phyloP scores from a whole-genome alignment of 768 basidiomycete genomes.

The Suillus clintonianus region DNA sequence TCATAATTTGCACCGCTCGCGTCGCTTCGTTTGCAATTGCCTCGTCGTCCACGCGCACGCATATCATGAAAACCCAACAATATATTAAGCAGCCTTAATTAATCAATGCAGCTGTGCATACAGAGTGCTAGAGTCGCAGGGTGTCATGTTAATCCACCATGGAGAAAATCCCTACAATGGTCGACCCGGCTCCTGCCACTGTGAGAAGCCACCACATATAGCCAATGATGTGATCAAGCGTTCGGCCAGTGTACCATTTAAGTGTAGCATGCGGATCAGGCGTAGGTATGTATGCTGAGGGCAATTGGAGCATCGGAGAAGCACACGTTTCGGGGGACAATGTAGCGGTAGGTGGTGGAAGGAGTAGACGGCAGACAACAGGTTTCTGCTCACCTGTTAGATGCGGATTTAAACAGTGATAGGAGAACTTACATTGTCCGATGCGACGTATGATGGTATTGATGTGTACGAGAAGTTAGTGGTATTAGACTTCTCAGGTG shows the following conservation, averaged over 20 bases:
- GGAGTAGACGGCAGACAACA: constrained; percentile 69
- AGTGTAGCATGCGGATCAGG: constrained; percentile 54
- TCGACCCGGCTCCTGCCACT: constrained; percentile 76
- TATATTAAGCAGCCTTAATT: no score
- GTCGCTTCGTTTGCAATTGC: no score
- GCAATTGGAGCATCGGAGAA: constrained; percentile 51
- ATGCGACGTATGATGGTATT: constrained; percentile 81
- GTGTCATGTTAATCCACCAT: no score
- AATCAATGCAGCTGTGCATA: no score
- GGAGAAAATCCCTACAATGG: constrained; percentile 65
- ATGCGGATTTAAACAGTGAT: not conserved
- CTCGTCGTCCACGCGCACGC: no score
- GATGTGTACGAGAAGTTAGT: constrained; percentile 74
- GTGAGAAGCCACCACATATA: constrained; percentile 77
- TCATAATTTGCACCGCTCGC: no score
- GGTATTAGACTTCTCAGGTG: constrained; percentile 60
- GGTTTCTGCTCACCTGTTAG: constrained; percentile 66
- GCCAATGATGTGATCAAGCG: constrained; percentile 75
- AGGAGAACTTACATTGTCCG: constrained; percentile 75
- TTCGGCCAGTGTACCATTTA: constrained; percentile 67
- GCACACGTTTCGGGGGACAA: constrained; percentile 27
- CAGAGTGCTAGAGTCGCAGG: no score
- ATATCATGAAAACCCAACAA: not conserved
- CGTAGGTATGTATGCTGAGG: constrained; percentile 47
- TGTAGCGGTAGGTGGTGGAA: constrained; percentile 40